phyloP scores from a whole-genome alignment of 2,329 filamentous ascomycete genomes.

The Phyllosticta citrichinensis region DNA sequence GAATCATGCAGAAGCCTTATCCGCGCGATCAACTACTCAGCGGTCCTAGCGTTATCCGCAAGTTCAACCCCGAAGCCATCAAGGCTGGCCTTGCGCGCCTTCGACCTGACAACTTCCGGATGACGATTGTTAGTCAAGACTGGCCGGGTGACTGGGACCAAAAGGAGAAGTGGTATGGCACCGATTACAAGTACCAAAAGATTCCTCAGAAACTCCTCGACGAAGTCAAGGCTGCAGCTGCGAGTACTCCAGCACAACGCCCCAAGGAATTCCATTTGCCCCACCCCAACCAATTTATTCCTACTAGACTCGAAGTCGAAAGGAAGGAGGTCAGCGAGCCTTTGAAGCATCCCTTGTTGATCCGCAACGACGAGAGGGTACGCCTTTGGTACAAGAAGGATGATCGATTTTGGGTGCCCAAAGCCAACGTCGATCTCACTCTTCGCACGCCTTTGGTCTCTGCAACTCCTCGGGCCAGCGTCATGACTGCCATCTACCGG shows the following conservation, averaged over 20 bases:
- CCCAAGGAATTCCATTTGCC: slow-evolving; percentile 71
- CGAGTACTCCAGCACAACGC: slow-evolving; percentile 48
- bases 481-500: slow-evolving; percentile 71
- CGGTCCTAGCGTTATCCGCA: slow-evolving; percentile 62
- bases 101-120: slow-evolving; percentile 78
- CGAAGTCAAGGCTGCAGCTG: slow-evolving; percentile 56
- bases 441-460: slow-evolving; percentile 71
- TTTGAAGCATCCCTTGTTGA: slow-evolving; percentile 62
- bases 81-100: slow-evolving; percentile 62
- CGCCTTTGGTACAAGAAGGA: slow-evolving; percentile 98
- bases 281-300: slow-evolving; percentile 91
- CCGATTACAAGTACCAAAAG: slow-evolving; percentile 76
- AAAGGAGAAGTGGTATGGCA: slow-evolving; percentile 97
- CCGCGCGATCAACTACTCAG: slow-evolving; percentile 84
- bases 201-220: slow-evolving; percentile 67
- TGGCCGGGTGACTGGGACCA: slow-evolving; percentile 75
- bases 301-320: slow-evolving; percentile 84
- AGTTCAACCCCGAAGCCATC: slow-evolving; percentile 72
- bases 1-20: slow-evolving; percentile 83
- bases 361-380: slow-evolving; percentile 71
- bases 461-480: slow-evolving; percentile 64
- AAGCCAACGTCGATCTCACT: slow-evolving; percentile 75
- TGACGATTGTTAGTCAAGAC: slow-evolving; percentile 73
- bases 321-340: slow-evolving; percentile 81
- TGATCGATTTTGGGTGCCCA: slow-evolving; percentile 96